phyloP scores from a whole-genome alignment of 768 basidiomycete genomes.

The Tulasnella sp. region DNA sequence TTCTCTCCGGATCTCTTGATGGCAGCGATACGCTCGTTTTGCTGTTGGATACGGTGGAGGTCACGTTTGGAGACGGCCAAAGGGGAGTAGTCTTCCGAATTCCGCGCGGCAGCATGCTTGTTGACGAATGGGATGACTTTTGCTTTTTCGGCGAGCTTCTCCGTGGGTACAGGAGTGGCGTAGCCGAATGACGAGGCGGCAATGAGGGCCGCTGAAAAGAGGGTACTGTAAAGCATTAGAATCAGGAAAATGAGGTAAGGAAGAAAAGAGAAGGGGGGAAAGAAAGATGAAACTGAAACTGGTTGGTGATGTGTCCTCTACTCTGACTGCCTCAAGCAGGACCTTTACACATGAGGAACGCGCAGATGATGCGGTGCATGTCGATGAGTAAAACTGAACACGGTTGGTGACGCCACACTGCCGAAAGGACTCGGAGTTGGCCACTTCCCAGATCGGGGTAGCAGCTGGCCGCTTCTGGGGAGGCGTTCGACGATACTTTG shows the following conservation, averaged over 20 bases:
- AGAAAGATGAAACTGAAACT: background rate
- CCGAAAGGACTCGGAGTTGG: conserved; percentile 48
- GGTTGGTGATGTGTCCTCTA: no score
- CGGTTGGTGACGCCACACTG: background rate
- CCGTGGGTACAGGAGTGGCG: background rate
- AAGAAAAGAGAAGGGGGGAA: background rate
- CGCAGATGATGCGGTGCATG: no score
- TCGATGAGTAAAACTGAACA: no score
- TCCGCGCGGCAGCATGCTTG: background rate
- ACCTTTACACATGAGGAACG: no score
- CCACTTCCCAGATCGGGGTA: conserved; percentile 37
- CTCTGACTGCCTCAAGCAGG: no score
- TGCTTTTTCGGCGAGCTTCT: background rate
- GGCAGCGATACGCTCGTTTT: background rate
- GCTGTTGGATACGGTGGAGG: background rate
- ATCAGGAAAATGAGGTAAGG: background rate
- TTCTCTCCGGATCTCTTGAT: background rate
- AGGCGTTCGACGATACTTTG: no score
- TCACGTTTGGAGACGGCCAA: background rate
- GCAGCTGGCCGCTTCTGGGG: background rate
- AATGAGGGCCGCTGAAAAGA: background rate
- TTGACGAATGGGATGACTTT: conserved; percentile 13
- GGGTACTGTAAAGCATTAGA: background rate
- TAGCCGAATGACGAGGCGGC: background rate
- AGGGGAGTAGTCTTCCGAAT: background rate